These are phyloP conservation scores for Luzula sylvatica DNA, from an alignment of 176 grass and related monocot genomes.

Conservation along the genomic window DNA sequence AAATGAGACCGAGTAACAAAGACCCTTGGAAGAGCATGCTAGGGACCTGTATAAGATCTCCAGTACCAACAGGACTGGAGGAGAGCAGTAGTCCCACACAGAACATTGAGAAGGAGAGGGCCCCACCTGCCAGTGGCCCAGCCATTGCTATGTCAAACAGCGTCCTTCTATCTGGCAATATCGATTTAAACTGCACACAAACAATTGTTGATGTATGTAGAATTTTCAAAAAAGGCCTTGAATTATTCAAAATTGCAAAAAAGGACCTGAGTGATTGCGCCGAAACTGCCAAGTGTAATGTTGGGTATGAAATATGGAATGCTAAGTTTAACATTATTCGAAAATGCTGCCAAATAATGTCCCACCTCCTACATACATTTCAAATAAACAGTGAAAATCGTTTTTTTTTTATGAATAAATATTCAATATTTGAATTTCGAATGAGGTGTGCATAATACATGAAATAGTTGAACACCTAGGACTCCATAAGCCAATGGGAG, in stretches of 20 bases:
- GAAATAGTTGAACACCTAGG: constrained; percentile 80
- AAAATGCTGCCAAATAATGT: constrained; percentile 82
- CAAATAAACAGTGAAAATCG: not conserved
- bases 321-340: constrained; percentile 74
- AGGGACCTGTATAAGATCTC: constrained; percentile 91
- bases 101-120: constrained; percentile 96
- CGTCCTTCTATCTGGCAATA: constrained; percentile 77
- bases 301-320: constrained; percentile 98
- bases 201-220: constrained; percentile 22
- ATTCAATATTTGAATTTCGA: too few species aligned
- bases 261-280: constrained; percentile 78
- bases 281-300: constrained; percentile 86
- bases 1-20: constrained; percentile 90
- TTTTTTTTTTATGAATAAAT: too few species aligned
- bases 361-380: constrained; percentile 82
- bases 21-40: constrained; percentile 94
- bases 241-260: too few species aligned
- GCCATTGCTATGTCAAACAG: constrained; percentile 87
- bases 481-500: constrained; percentile 93
- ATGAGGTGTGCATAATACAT: constrained; percentile 17
- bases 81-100: constrained; percentile 87
- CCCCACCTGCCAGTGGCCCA: constrained; percentile 83
- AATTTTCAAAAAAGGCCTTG: too few species aligned
- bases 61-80: constrained; percentile 55
- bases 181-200: constrained; percentile 78